Base-by-base conservation (phyloP, 2,329 filamentous ascomycete species). In the Stromatinia cepivora region DNA sequence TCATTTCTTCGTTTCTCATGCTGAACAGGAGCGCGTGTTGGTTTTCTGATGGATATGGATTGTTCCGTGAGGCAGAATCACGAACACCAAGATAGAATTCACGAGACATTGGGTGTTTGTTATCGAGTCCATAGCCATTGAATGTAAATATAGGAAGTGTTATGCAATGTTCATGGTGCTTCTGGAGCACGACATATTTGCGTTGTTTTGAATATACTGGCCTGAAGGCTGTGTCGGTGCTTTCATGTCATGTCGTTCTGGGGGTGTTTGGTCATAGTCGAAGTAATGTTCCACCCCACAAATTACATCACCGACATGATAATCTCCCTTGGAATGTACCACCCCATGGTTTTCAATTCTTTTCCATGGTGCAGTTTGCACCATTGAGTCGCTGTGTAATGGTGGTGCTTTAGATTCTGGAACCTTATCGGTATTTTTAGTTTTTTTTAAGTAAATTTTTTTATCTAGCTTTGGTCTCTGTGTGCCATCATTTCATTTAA, bases 141-240 rank as follows among this genome's bases (percentile, higher is more conserved):
- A 46, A 25, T 15, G 64, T 66, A 39, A 46, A 66, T 28, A 66
- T 66, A 4, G 64, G 52, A 31, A 56, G 20, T 6, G 53, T n/a
- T 10, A 66, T 20, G 31, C 34, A 39, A 22, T 52, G 28, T 4
- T 67, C 53, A 22, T 22, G 45, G 8, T n/a, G 34, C 10, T 36
- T 39, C 11, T 62, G 22, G 20, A 62, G 28, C 3, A 67, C 20
- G 36, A 62, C 20, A 25, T 7, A 46, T 25, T 46, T 62, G 11
- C 36, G 34, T 53, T 62, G 17, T 28, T 53, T 46, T 25, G 56
- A 39, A 17, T 42, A 62, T 17, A 53, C 25, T 2, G 46, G 34
- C 3, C 66, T 46, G 42, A 62, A 62, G 15, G 34, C 31, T 11
- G 65, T 61, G 25, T 67, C 36, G 10, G 34, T 52, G 45, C 56